Conservation (phyloP, 495 filamentous ascomycete genomes). For the Oidiodendron maius region DNA sequence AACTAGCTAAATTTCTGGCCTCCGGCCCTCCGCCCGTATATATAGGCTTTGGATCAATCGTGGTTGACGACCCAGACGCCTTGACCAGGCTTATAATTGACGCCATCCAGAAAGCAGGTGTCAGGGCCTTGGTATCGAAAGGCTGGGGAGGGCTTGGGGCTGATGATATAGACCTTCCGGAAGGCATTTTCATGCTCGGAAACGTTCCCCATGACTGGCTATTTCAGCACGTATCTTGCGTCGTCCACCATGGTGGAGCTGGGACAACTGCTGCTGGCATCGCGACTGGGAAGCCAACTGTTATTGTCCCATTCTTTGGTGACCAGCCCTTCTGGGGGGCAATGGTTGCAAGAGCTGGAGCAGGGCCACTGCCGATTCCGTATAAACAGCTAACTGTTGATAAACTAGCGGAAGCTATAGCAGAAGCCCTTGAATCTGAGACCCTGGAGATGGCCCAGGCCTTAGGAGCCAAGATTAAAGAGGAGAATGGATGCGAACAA, state of each 20-base stretch:
- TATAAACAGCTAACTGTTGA: constrained; percentile 59
- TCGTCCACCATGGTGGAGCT: constrained; percentile 79
- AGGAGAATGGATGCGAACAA: constrained; percentile 57
- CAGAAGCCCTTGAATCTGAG: constrained; percentile 48
- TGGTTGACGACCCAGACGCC: constrained; percentile 64
- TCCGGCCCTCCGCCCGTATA: constrained; percentile 68
- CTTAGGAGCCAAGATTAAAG: constrained; percentile 53
- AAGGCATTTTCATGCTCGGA: constrained; percentile 70
- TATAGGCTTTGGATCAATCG: constrained; percentile 79
- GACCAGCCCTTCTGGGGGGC: constrained; percentile 82
- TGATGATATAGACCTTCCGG: constrained; percentile 51
- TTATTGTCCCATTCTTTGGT: constrained; percentile 80
- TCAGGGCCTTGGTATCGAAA: constrained; percentile 71
- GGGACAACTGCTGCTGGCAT: constrained; percentile 77
- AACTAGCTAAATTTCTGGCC: constrained; percentile 58
- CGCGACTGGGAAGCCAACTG: constrained; percentile 59
- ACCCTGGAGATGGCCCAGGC: constrained; percentile 49
- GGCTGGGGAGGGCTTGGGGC: constrained; percentile 75
- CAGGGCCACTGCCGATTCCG: constrained; percentile 67
- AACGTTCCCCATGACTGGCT: constrained; percentile 82
- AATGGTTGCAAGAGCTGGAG: constrained; percentile 66
- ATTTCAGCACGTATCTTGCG: constrained; percentile 66
- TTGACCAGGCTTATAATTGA: constrained; percentile 65
- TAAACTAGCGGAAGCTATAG: constrained; percentile 57
- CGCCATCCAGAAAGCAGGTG: constrained; percentile 56